Evolutionary conservation across 805 yeast genomes (phyloP).

Genomic region (Groenewaldozyma salmanticensis): DNA sequence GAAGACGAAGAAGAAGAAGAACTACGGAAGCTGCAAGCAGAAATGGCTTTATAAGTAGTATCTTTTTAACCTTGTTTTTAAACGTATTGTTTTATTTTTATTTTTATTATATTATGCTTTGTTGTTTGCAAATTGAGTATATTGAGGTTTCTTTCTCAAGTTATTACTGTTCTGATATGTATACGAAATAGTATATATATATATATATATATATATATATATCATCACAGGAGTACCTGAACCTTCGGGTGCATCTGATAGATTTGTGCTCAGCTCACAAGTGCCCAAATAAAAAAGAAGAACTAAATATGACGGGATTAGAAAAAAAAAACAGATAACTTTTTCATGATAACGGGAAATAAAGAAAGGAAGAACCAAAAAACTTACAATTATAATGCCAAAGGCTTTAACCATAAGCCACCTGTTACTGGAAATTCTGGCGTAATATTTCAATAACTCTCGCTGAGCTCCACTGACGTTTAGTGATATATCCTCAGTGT

Average conservation of each 20-base stretch:
- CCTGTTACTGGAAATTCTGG: constrained; percentile 77
- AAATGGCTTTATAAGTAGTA: constrained; percentile 30
- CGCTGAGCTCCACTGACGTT: constrained; percentile 92
- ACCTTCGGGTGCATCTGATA: no score
- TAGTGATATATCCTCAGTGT: constrained; percentile 85
- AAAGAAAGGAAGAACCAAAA: no score
- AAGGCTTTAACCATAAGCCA: constrained; percentile 88
- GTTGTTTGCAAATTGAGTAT: no score
- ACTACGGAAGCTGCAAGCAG: constrained; percentile 33
- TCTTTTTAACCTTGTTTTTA: not conserved
- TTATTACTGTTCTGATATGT: no score
- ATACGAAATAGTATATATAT: no score
- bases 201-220: no score
- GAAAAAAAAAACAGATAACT: no score
- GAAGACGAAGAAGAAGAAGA: constrained; percentile 37
- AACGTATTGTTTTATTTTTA: constrained; percentile 1
- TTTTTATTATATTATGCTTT: not conserved
- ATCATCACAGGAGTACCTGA: no score
- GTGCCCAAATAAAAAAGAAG: constrained; percentile 10
- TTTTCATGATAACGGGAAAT: constrained; percentile 16
- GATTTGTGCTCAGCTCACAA: no score
- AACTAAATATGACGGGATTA: no score
- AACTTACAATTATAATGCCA: constrained; percentile 61
- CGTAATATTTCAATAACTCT: constrained; percentile 82
- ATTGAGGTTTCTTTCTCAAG: no score